These are phyloP conservation scores for Hydnomerulius pinastri DNA, from an alignment of 768 basidiomycete genomes.

Conservation along the genomic window DNA sequence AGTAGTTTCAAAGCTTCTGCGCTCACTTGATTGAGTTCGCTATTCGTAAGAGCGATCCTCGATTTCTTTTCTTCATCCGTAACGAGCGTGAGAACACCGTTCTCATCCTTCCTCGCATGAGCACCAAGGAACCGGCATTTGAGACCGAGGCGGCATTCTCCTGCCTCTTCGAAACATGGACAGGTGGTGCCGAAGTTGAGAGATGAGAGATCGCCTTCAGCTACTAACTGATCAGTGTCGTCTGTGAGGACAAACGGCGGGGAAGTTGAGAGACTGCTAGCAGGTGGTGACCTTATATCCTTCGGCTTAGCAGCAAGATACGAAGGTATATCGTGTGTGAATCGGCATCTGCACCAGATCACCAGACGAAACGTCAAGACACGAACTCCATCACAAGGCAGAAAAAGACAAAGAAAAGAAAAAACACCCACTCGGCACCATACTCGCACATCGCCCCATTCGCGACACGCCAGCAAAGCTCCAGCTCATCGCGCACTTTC, in stretches of 20 bases:
- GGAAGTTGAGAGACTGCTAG: slow-evolving; percentile 41
- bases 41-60: slow-evolving; percentile 42
- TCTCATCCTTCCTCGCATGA: slow-evolving; percentile 57
- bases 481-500: slow-evolving; percentile 75
- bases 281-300: slow-evolving; percentile 65
- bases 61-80: slow-evolving; percentile 64
- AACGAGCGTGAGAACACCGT: slow-evolving; percentile 45
- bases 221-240: not conserved
- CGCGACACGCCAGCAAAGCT: slow-evolving; percentile 82
- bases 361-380: too few relatives aligned
- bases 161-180: slow-evolving; percentile 29
- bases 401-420: not conserved
- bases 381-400: too few relatives aligned
- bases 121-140: slow-evolving; percentile 90
- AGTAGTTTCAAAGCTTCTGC: slow-evolving; percentile 59
- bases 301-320: slow-evolving; percentile 77
- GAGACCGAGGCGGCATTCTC: slow-evolving; percentile 54
- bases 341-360: slow-evolving; percentile 59
- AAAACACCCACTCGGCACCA: slow-evolving; percentile 56
- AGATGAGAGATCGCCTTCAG: slow-evolving; percentile 6
- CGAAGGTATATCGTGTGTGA: slow-evolving; percentile 71
- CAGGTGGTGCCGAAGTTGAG: slow-evolving; percentile 27
- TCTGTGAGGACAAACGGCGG: slow-evolving; percentile 51
- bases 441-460: slow-evolving; percentile 70
- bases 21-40: slow-evolving; percentile 73